A percentile compares a stretch with the other conserved stretches of the same genome.
Conservation (phyloP, 192 early-diverging fungal genomes). For the Obelidium mucronatum region DNA sequence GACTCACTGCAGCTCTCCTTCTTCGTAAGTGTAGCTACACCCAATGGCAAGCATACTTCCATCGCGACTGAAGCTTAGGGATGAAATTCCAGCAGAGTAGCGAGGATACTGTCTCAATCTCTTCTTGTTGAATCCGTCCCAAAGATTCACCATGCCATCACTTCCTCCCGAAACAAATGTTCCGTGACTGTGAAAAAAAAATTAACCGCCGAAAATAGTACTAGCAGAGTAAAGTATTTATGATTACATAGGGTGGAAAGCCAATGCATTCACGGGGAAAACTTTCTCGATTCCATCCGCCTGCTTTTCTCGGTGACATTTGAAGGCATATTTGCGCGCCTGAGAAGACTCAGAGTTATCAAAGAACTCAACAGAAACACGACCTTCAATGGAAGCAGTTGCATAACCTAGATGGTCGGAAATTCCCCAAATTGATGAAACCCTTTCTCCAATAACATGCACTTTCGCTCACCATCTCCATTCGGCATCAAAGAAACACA, state of each 20-base stretch:
- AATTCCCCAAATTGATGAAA: no score
- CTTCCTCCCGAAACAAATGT: conserved; percentile 97
- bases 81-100: conserved; percentile 83
- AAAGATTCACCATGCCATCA: conserved; percentile 89
- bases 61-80: conserved; percentile 81
- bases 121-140: conserved; percentile 93
- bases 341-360: conserved; percentile 71
- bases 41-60: conserved; percentile 86
- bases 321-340: conserved; percentile 92
- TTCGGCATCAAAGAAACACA: conserved; percentile 86
- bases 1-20: conserved; percentile 82
- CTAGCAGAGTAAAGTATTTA: conserved; percentile 5
- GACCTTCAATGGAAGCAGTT: conserved; percentile 90
- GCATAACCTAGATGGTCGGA: conserved; percentile 74
- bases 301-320: conserved; percentile 84
- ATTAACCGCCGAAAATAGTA: not conserved
- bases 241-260: conserved; percentile 25
- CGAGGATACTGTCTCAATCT: conserved; percentile 81
- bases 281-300: conserved; percentile 63
- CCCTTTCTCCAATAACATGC: no score
- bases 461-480: conserved; percentile 60
- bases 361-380: conserved; percentile 94
- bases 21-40: conserved; percentile 93
- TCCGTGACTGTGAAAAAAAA: conserved; percentile 65
- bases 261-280: conserved; percentile 22